Evolutionary conservation across 371 early-diverging fungal species (phyloP).

Genomic region (Parasitella parasitica): DNA sequence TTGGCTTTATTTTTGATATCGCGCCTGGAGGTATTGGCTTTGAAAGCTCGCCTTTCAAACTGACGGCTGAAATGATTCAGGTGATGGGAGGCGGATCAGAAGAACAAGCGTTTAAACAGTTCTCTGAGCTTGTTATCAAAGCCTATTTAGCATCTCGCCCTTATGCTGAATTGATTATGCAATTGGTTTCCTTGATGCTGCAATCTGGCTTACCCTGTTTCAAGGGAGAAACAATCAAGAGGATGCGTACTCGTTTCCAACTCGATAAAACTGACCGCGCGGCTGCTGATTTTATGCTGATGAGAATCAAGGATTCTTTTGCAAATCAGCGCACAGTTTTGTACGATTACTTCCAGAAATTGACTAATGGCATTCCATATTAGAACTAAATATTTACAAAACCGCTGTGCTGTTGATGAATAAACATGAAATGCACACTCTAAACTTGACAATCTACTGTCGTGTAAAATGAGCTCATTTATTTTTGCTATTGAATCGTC

Average conservation of each 20-base stretch:
- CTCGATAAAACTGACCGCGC: slow-evolving; percentile 86
- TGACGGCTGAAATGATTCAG: slow-evolving; percentile 97
- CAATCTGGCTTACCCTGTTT: slow-evolving; percentile 98
- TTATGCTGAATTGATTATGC: slow-evolving; percentile 92
- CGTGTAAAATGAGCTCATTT: no score
- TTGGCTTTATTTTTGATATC: slow-evolving; percentile 99
- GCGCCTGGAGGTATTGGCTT: slow-evolving; percentile 98
- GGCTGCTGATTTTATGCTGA: slow-evolving; percentile 95
- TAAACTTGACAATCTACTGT: no score
- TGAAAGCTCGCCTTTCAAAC: slow-evolving; percentile 97
- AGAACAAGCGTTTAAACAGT: slow-evolving; percentile 83
- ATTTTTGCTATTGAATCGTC: no score
- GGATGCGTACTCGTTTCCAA: slow-evolving; percentile 91
- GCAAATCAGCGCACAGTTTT: slow-evolving; percentile 87
- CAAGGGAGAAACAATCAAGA: slow-evolving; percentile 86
- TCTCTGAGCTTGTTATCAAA: slow-evolving; percentile 90
- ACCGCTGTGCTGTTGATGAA: no score
- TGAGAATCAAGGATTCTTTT: slow-evolving; percentile 86
- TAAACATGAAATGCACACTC: no score
- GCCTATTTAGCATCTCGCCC: slow-evolving; percentile 91
- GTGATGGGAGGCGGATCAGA: slow-evolving; percentile 91
- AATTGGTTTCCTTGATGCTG: slow-evolving; percentile 89
- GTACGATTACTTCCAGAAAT: slow-evolving; percentile 88
- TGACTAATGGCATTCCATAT: slow-evolving; percentile 74
- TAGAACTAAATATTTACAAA: neutral